These are phyloP conservation scores for Dichomitus squalens DNA, from an alignment of 1,284 basidiomycete species.

Conservation along the genomic window DNA sequence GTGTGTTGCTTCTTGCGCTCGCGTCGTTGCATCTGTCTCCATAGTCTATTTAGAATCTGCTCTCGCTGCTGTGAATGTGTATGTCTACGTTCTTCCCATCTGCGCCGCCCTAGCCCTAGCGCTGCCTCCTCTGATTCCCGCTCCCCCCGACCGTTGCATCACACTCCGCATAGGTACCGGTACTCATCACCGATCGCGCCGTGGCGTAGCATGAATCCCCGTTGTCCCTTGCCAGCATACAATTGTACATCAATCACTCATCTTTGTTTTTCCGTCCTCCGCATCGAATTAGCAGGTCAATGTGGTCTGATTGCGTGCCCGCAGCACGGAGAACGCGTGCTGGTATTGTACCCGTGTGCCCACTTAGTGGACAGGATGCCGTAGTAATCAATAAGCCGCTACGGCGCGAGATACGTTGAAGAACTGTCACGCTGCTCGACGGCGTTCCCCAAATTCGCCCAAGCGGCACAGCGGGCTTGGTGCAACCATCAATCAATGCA, in stretches of 20 bases:
- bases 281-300: not conserved
- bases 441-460: no score
- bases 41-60: slow-evolving; percentile 21
- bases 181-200: not conserved
- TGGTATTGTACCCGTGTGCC: no score
- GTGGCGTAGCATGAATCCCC: not conserved
- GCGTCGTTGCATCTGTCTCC: slow-evolving; percentile 11
- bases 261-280: not conserved
- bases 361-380: no score
- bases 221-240: not conserved
- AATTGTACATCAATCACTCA: slow-evolving; percentile 4
- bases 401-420: no score
- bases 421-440: no score
- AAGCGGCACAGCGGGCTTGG: no score
- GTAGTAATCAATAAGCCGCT: no score
- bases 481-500: no score
- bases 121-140: not conserved
- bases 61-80: slow-evolving; percentile 23
- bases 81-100: slow-evolving; percentile 2
- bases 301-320: no score
- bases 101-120: not conserved
- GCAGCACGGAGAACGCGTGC: no score
- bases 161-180: not conserved
- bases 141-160: not conserved
- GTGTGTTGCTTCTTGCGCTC: not conserved